phyloP scores from a whole-genome alignment of 495 filamentous ascomycete species.

The Talaromyces liani region DNA sequence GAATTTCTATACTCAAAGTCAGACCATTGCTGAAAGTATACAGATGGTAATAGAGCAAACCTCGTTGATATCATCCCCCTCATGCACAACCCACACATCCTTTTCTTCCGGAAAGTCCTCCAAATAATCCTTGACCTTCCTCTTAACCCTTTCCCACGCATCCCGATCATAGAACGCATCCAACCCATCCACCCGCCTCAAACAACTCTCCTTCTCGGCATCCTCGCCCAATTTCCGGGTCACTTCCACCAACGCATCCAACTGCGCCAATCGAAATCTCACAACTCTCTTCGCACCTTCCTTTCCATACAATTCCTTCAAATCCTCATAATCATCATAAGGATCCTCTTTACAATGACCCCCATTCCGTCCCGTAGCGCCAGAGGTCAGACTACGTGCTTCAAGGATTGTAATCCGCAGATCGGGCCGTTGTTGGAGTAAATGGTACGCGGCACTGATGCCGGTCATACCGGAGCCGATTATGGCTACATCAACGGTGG shows the following conservation, averaged over 20 bases:
- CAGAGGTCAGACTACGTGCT: constrained; percentile 68
- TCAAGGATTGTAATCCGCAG: constrained; percentile 61
- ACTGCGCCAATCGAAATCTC: constrained; percentile 23
- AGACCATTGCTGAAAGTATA: background rate
- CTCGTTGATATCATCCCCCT: constrained; percentile 18
- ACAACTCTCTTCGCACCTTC: constrained; percentile 21
- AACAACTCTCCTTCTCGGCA: background rate
- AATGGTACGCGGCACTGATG: constrained; percentile 48
- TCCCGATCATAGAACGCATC: constrained; percentile 2
- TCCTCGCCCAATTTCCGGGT: constrained; percentile 15
- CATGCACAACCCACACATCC: constrained; percentile 15
- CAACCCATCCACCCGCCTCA: constrained; percentile 7
- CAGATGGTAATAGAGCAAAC: constrained; percentile 13
- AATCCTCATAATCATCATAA: constrained; percentile 20
- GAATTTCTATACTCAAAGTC: constrained; percentile 2
- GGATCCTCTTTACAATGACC: constrained; percentile 33
- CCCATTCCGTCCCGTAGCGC: constrained; percentile 57
- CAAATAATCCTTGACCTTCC: constrained; percentile 16
- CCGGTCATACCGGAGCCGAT: constrained; percentile 66
- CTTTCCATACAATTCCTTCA: constrained; percentile 18
- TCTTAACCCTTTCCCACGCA: background rate
- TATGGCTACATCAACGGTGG: constrained; percentile 45
- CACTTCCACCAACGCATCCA: constrained; percentile 19
- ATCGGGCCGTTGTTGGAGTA: constrained; percentile 27
- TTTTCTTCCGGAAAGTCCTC: constrained; percentile 26